Conservation (phyloP, 345 rosid species). For the Hibiscus trionum region DNA sequence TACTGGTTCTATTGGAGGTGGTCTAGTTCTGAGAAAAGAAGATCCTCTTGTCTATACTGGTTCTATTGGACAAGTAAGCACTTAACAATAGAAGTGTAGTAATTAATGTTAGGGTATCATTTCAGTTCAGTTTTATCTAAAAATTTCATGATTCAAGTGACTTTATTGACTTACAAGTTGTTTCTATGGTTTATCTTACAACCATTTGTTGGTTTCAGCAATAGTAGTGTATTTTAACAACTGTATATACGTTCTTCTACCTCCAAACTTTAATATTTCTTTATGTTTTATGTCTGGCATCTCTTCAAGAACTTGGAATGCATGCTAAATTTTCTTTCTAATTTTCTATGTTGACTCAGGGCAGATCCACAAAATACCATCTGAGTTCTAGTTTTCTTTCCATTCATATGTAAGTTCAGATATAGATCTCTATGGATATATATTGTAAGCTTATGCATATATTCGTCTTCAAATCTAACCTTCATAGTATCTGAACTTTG, state of each 20-base stretch:
- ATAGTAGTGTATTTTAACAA: neutral
- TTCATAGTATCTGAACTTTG: constrained; percentile 15
- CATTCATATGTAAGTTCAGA: neutral
- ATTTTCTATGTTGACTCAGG: constrained; percentile 26
- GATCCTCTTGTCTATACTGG: constrained; percentile 97
- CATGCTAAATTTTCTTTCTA: constrained; percentile 2
- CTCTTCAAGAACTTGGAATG: constrained; percentile 1
- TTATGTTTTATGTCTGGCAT: neutral
- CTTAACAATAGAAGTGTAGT: neutral
- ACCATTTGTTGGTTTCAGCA: neutral
- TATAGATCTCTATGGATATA: neutral
- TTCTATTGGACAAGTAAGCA: constrained; percentile 88
- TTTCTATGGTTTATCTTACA: neutral
- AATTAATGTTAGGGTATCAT: neutral
- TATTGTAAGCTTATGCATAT: neutral
- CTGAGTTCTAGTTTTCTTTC: constrained; percentile 32
- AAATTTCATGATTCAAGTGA: neutral
- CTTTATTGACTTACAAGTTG: neutral
- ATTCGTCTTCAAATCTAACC: neutral
- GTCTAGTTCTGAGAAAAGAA: constrained; percentile 55
- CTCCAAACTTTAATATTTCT: neutral
- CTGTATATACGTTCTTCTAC: neutral
- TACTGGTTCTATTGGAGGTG: constrained; percentile 97
- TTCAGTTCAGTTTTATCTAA: neutral
- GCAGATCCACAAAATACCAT: constrained; percentile 88